Conservation (phyloP, 2,329 filamentous ascomycete species). For the Calonectria fujianensis region DNA sequence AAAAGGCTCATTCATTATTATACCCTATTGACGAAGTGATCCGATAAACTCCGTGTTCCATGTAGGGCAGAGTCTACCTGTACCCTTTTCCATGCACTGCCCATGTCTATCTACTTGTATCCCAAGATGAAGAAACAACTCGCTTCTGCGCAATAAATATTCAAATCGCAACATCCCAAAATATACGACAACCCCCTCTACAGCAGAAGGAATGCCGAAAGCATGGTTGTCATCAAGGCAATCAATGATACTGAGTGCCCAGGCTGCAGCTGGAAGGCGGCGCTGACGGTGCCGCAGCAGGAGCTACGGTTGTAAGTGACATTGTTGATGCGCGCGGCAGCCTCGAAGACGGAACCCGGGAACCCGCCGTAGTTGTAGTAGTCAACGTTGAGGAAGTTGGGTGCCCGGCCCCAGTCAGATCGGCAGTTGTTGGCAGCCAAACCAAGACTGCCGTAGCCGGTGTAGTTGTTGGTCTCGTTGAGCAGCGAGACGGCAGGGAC, state of each 20-base stretch:
- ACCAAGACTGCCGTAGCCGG: slow-evolving; percentile 80
- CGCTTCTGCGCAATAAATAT: slow-evolving; percentile 40
- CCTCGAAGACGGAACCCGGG: slow-evolving; percentile 84
- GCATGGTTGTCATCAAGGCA: slow-evolving; percentile 46
- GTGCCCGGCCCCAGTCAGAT: slow-evolving; percentile 78
- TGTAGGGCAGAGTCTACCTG: slow-evolving; percentile 20
- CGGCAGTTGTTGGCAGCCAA: slow-evolving; percentile 77
- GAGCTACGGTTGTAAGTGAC: slow-evolving; percentile 77
- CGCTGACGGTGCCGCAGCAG: slow-evolving; percentile 72
- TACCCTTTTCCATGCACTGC: slow-evolving; percentile 28
- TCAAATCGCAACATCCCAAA: not conserved
- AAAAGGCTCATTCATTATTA: slow-evolving; percentile 16
- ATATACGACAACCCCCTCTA: slow-evolving; percentile 35
- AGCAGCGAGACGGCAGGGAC: slow-evolving; percentile 83
- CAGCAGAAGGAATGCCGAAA: slow-evolving; percentile 49
- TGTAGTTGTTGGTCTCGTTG: slow-evolving; percentile 82
- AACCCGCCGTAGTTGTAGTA: slow-evolving; percentile 85
- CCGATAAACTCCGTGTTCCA: slow-evolving; percentile 31
- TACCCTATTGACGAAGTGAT: slow-evolving; percentile 4
- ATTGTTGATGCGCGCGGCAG: slow-evolving; percentile 81
- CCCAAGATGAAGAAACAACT: slow-evolving; percentile 42
- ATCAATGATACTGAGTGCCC: slow-evolving; percentile 47
- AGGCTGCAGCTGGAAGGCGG: slow-evolving; percentile 51
- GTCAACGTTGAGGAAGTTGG: slow-evolving; percentile 88
- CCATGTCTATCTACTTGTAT: slow-evolving; percentile 44